A percentile compares a stretch with the other conserved stretches of the same genome.
Conservation (phyloP, 129 eudicot species). For the Saussurea involucrata region DNA sequence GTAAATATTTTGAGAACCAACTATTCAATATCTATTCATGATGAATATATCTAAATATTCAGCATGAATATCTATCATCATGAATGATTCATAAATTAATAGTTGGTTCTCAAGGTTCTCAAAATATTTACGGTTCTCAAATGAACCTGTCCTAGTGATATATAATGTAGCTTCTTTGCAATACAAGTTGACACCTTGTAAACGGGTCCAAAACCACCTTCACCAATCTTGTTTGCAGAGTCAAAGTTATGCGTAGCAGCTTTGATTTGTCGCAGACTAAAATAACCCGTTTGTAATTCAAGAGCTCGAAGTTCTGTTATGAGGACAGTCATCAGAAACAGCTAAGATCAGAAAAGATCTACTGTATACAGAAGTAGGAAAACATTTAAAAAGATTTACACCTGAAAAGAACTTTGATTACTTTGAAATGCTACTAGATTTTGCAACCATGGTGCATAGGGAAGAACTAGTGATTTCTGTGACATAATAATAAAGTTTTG, state of each 20-base stretch:
- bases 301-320: conserved; percentile 68
- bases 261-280: conserved; percentile 65
- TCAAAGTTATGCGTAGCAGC: conserved; percentile 78
- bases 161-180: background rate
- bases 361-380: background rate
- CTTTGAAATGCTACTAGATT: background rate
- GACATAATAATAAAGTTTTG: background rate
- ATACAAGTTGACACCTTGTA: conserved; percentile 56
- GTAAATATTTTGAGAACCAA: background rate
- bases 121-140: background rate
- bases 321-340: background rate
- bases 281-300: conserved; percentile 73
- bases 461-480: background rate
- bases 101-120: background rate
- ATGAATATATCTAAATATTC: background rate
- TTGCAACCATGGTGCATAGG: background rate
- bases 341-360: background rate
- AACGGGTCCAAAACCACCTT: conserved; percentile 96
- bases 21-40: background rate
- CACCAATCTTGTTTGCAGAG: conserved; percentile 71
- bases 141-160: background rate
- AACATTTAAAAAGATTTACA: background rate
- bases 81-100: background rate
- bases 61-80: background rate
- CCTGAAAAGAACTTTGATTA: background rate